Evolutionary conservation across 306 rosid species (phyloP).

Genomic region (Castanea mollissima): DNA sequence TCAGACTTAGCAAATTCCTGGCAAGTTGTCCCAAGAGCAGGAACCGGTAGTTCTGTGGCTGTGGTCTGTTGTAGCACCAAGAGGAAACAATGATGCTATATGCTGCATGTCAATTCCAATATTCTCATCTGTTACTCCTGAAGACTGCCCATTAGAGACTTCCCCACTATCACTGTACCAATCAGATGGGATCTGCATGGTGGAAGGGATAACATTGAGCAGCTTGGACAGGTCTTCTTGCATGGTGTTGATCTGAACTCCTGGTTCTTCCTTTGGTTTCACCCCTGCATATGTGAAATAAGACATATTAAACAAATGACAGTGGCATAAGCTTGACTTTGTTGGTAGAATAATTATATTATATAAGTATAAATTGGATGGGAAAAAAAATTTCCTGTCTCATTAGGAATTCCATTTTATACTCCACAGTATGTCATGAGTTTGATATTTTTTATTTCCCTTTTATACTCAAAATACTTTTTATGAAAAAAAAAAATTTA

Average conservation of each 20-base stretch:
- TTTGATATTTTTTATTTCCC: no score
- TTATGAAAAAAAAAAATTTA: no score
- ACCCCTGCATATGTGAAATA: slow-evolving; percentile 30
- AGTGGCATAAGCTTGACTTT: background rate
- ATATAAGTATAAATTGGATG: background rate
- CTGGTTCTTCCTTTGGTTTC: slow-evolving; percentile 48
- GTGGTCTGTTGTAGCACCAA: slow-evolving; percentile 39
- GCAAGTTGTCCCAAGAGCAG: slow-evolving; percentile 72
- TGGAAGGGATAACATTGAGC: slow-evolving; percentile 48
- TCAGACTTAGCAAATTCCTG: slow-evolving; percentile 54
- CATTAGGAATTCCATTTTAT: no score
- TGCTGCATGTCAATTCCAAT: slow-evolving; percentile 58
- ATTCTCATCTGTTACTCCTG: slow-evolving; percentile 38
- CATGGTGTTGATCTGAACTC: slow-evolving; percentile 28
- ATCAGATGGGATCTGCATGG: slow-evolving; percentile 29
- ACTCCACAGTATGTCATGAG: no score
- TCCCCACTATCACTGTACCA: slow-evolving; percentile 47
- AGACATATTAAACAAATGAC: background rate
- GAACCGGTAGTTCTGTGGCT: slow-evolving; percentile 33
- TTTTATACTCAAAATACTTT: no score
- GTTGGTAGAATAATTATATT: background rate
- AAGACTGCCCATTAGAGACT: slow-evolving; percentile 43
- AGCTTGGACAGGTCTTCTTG: slow-evolving; percentile 61
- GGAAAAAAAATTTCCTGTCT: no score
- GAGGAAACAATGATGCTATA: slow-evolving; percentile 60